Conservation (phyloP, 768 basidiomycete genomes). For the Amanita exitialis region DNA sequence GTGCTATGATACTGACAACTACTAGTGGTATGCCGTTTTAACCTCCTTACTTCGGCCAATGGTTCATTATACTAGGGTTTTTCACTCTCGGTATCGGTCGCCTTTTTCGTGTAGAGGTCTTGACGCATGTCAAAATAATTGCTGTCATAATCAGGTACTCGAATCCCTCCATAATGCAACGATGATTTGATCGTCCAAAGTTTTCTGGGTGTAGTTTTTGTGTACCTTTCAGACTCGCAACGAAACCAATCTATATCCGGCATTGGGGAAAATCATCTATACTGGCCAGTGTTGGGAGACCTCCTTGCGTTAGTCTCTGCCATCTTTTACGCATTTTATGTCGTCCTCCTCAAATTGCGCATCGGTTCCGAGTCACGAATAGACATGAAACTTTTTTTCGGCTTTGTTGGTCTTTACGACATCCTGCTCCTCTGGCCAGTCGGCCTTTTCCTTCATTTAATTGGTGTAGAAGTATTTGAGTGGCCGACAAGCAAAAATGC, state of each 20-base stretch:
- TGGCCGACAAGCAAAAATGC: slow-evolving; percentile 42
- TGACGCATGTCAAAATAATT: slow-evolving; percentile 61
- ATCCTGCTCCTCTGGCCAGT: slow-evolving; percentile 68
- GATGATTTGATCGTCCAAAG: slow-evolving; percentile 24
- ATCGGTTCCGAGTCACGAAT: slow-evolving; percentile 75
- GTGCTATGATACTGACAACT: slow-evolving; percentile 80
- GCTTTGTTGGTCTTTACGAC: slow-evolving; percentile 87
- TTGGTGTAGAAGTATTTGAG: slow-evolving; percentile 66
- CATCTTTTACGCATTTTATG: slow-evolving; percentile 80
- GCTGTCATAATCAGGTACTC: slow-evolving; percentile 72
- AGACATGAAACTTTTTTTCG: slow-evolving; percentile 93
- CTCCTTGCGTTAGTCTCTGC: slow-evolving; percentile 79
- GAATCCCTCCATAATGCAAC: background rate
- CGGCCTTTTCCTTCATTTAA: slow-evolving; percentile 64
- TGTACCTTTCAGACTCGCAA: slow-evolving; percentile 77
- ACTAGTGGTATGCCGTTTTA: slow-evolving; percentile 62
- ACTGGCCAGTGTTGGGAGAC: slow-evolving; percentile 62
- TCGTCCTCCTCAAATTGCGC: slow-evolving; percentile 81
- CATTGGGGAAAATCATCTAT: slow-evolving; percentile 13
- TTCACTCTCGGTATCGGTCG: slow-evolving; percentile 85
- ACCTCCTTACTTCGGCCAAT: background rate
- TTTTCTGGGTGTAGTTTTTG: slow-evolving; percentile 75
- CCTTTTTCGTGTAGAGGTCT: slow-evolving; percentile 68
- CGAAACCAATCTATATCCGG: slow-evolving; percentile 13
- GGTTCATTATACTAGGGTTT: slow-evolving; percentile 51